Evolutionary conservation across 208 protist genomes (phyloP).

Genomic region (Vickermania spadyakhi): DNA sequence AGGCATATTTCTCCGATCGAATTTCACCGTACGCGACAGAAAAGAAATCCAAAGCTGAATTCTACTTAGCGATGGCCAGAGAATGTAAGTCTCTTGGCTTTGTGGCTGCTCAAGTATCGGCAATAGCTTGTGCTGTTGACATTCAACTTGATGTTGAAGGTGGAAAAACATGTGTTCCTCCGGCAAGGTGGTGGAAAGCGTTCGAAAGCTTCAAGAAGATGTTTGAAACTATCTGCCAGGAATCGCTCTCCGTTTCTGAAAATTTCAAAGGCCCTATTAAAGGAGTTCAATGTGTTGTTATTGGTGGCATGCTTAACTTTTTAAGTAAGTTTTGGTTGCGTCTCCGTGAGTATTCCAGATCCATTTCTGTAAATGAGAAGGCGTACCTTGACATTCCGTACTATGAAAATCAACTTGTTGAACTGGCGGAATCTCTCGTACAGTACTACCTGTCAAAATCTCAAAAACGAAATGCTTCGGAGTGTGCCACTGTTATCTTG

Average conservation of each 20-base stretch:
- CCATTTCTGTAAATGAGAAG: conserved; percentile 6
- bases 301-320: conserved; percentile 13
- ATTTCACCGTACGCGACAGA: conserved; percentile 5
- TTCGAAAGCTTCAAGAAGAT: conserved; percentile 26
- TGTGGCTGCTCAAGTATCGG: conserved; percentile 33
- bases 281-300: conserved; percentile 1
- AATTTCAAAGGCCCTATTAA: conserved; percentile 36
- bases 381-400: conserved; percentile 50
- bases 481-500: conserved; percentile 52
- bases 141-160: conserved; percentile 38
- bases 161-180: conserved; percentile 22
- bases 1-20: conserved; percentile 11
- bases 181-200: conserved; percentile 18
- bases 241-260: conserved; percentile 33
- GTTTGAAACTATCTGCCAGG: conserved; percentile 10
- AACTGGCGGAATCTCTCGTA: conserved; percentile 40
- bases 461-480: conserved; percentile 14
- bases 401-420: conserved; percentile 61
- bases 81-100: conserved; percentile 33
- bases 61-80: conserved; percentile 25
- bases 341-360: conserved; percentile 34
- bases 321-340: conserved; percentile 37
- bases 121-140: conserved; percentile 33
- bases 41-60: conserved; percentile 31
- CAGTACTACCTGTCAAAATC: conserved; percentile 39